Evolutionary conservation across 768 basidiomycete species (phyloP).

Genomic region (Amyloporia xantha): DNA sequence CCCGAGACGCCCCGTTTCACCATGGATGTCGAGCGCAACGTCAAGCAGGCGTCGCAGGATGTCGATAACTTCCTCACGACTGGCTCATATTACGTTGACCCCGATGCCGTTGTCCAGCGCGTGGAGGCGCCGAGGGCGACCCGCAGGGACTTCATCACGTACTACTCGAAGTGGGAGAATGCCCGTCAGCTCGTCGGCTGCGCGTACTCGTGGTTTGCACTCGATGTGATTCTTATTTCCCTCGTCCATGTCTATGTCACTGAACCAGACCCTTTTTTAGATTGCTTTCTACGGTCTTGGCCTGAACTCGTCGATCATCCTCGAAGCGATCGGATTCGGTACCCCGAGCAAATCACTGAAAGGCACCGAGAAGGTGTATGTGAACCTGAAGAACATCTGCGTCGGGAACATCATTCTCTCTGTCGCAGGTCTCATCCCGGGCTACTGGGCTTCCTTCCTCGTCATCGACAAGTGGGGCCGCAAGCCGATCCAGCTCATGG

Average conservation of each 20-base stretch:
- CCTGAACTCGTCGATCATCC: conserved; percentile 73
- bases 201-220: conserved; percentile 84
- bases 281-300: conserved; percentile 88
- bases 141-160: conserved; percentile 42
- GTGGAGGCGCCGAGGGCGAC: conserved; percentile 37
- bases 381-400: conserved; percentile 55
- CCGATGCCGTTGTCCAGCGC: conserved; percentile 53
- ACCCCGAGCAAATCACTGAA: conserved; percentile 29
- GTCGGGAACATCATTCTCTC: conserved; percentile 75
- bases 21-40: conserved; percentile 86
- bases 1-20: conserved; percentile 89
- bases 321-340: conserved; percentile 72
- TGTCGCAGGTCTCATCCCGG: conserved; percentile 75
- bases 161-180: conserved; percentile 74
- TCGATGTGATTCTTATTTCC: conserved; percentile 47
- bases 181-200: conserved; percentile 68
- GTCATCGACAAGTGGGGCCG: conserved; percentile 77
- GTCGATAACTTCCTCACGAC: conserved; percentile 60
- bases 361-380: conserved; percentile 36
- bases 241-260: not conserved
- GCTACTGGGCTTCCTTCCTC: conserved; percentile 61
- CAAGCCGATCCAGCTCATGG: conserved; percentile 46
- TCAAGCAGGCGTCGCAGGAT: conserved; percentile 67
- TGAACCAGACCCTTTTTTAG: conserved; percentile 30
- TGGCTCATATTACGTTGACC: conserved; percentile 41